phyloP scores from a whole-genome alignment of 148 eudicot species.

The Rhododendron henanense region DNA sequence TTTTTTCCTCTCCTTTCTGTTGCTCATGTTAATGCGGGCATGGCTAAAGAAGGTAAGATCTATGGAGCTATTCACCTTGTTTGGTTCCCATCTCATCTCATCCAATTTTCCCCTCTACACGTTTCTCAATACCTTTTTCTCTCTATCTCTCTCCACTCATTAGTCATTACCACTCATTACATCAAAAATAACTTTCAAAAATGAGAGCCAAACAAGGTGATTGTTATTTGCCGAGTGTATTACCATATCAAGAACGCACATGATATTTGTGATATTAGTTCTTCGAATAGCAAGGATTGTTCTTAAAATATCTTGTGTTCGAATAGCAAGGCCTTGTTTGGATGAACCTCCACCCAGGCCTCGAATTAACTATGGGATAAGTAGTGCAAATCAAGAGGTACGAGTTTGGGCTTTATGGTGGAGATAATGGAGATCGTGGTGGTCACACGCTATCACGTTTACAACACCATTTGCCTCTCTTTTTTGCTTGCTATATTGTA shows the following conservation, averaged over 20 bases:
- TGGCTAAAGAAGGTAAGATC: constrained; percentile 76
- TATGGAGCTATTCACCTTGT: neutral
- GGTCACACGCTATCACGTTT: neutral
- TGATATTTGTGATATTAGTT: neutral
- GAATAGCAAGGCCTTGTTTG: neutral
- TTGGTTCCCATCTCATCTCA: too few species aligned
- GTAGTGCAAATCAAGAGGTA: neutral
- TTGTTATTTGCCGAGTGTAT: neutral
- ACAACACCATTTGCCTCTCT: neutral
- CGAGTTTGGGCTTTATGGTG: neutral
- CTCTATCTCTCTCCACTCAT: too few species aligned
- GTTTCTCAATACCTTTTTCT: too few species aligned
- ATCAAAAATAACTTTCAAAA: too few species aligned
- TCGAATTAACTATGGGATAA: neutral
- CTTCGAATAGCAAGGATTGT: neutral
- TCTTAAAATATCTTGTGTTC: neutral
- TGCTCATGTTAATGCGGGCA: constrained; percentile 67
- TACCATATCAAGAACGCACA: neutral
- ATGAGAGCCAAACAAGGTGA: too few species aligned
- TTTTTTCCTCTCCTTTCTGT: constrained; percentile 53
- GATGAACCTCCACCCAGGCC: neutral
- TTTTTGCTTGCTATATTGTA: neutral
- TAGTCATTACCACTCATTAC: too few species aligned
- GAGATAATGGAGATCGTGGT: neutral
- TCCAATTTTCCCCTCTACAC: too few species aligned